Evolutionary conservation across 805 yeast species (phyloP), one percentile per base, ranked within the genome.

Genomic region (Blastobotrys chiropterorum): DNA sequence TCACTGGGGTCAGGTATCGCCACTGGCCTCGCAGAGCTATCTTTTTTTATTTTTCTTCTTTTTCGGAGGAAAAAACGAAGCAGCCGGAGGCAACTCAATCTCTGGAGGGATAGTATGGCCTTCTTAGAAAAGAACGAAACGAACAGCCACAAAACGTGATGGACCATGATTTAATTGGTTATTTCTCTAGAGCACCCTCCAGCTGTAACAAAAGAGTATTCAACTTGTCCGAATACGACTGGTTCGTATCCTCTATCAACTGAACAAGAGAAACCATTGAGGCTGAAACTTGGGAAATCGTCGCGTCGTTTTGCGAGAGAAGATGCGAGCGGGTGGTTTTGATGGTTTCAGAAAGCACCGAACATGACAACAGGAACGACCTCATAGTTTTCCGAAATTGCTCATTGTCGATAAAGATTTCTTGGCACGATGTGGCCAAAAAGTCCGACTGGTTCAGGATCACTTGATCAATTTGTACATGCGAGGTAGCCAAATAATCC

Each of bases 381-480:
- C 59, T 38, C 17, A 58, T 21, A 13, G 38, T 38, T 13, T 11
- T 34, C 14, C 56, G 39, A 14, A 59, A 16, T 1, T 50, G 47
- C 2, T 13, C 42, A 43, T 52, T 44, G 22, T 50, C 49, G 16
- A 54, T 40, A 38, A 56, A 51, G 22, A 51, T 39, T 2, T 38
- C 44, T n/a, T 44, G 47, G 34, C 44, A 44, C 5, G 56, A 31
- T 11, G 30, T 38, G 3, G 39, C 41, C 39, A 52, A 42, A 21
- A 43, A 46, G 1, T 44, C 20, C 6, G 15, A 19, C 30, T 54
- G 58, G 15, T 30, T 14, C 19, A 34, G 21, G 8, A 52, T 51
- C 3, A 53, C 46, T 34, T 19, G 22, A n/a, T 53, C 55, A 8
- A 53, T 49, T 22, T 57, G 52, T n/a, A 57, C 43, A 8, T 46